Evolutionary conservation across 1,139 yeast species (phyloP), one percentile per base, ranked within the genome.

Genomic region (Yamadazyma songkhlaensis): DNA sequence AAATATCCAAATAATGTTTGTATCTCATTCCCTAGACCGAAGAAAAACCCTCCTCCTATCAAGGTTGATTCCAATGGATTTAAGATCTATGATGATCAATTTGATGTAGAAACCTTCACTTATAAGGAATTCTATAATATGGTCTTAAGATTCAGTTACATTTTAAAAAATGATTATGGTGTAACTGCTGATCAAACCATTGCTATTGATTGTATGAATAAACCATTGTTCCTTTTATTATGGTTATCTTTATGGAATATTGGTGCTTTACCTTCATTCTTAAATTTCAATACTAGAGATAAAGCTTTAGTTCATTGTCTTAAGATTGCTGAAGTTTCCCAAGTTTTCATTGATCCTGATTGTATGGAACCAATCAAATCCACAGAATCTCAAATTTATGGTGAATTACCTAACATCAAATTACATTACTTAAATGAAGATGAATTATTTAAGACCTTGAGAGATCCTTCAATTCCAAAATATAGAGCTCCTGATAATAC

Each of bases 221-320:
- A 84, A 55, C 95, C 96, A 1, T 67, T 88, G 48, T 87, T 86
- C 51, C 60, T 89, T 20, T 73, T 89, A 39, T 57, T 85, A 31
- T 87, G 96, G 95, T 70, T 86, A 45, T 84, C 96, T 0, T 62
- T 86, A 37, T 89, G 97, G 97, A 85, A 88, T 51, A 70, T 90
- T 36, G 97, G 97, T 22, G 96, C 96, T 1, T 62, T 75, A 11
- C 97, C 97, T 0, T 89, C 96, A 1, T 84, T 90, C 50, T 64
- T 90, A 53, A 90, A 90, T 62, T 87, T 81, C 64, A 90, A 89
- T 57, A 73, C 86, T 37, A 71, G 75, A 38, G 92, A 85, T 32
- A 72, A 74, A 42, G 84, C 96, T 0, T 71, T 90, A 48, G 76
- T 81, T 13, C 97, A 92, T 62, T 88, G 96, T 48, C 67, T 90